Percentiles rank a stretch among this genome's conserved stretches.
Evolutionary conservation across 139 green algal species (phyloP).

Genomic region (Closterium sp.): DNA sequence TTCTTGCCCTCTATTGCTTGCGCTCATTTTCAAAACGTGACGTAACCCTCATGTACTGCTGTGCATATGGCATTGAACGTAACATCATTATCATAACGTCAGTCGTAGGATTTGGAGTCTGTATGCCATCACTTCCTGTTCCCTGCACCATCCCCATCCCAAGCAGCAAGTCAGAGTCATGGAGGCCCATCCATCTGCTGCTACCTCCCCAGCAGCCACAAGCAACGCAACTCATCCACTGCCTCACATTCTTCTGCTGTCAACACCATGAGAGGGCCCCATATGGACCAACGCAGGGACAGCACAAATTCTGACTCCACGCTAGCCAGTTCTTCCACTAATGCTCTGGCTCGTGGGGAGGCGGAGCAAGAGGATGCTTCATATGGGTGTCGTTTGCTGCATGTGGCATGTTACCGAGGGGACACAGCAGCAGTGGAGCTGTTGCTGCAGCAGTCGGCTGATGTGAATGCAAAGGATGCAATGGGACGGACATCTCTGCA

Average conservation of each 20-base stretch:
- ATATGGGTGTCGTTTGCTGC: constrained; percentile 24
- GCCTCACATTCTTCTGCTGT: background rate
- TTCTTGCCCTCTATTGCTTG: background rate
- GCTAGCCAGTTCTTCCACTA: background rate
- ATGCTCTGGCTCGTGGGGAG: background rate
- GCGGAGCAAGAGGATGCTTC: constrained; percentile 9
- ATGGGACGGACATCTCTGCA: constrained; percentile 35
- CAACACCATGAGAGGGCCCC: background rate
- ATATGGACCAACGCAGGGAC: background rate
- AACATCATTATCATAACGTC: too few relatives aligned
- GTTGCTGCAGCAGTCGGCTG: constrained; percentile 39
- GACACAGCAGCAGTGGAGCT: constrained; percentile 37
- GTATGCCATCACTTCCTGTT: background rate
- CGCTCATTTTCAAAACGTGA: too few relatives aligned
- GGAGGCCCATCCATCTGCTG: background rate
- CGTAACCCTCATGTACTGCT: too few relatives aligned
- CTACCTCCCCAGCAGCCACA: background rate
- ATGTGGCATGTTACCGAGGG: constrained; percentile 24
- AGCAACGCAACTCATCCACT: background rate
- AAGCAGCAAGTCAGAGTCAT: background rate
- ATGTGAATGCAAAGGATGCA: constrained; percentile 29
- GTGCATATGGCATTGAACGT: too few relatives aligned
- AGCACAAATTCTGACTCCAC: background rate
- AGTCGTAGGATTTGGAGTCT: too few relatives aligned
- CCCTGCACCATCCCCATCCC: background rate